Evolutionary conservation across 768 basidiomycete genomes (phyloP).

Genomic region (Infundibulicybe gibba): DNA sequence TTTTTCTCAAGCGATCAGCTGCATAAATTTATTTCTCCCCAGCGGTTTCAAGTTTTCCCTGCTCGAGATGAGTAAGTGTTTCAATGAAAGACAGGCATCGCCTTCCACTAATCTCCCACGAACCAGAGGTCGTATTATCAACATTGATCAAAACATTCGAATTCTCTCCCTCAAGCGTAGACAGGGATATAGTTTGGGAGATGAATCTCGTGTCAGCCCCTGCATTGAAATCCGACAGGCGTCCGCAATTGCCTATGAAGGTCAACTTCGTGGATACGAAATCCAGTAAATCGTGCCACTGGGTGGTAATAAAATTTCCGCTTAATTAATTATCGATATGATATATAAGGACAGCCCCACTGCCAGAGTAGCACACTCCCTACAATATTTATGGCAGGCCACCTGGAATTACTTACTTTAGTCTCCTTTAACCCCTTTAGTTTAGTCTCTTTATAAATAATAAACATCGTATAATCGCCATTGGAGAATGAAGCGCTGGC

Average conservation of each 20-base stretch:
- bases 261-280: not conserved
- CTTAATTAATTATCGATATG: too few relatives aligned
- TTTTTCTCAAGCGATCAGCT: not conserved
- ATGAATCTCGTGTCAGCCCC: not conserved
- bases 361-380: too few relatives aligned
- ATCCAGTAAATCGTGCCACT: too few relatives aligned
- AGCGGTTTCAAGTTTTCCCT: conserved; percentile 55
- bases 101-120: not conserved
- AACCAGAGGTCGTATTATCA: not conserved
- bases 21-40: not conserved
- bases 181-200: not conserved
- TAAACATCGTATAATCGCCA: too few relatives aligned
- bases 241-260: not conserved
- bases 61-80: conserved; percentile 43
- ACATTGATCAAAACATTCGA: not conserved
- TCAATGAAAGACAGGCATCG: not conserved
- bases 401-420: too few relatives aligned
- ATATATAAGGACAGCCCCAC: too few relatives aligned
- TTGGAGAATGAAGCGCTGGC: too few relatives aligned
- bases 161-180: not conserved
- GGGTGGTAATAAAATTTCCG: too few relatives aligned
- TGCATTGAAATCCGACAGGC: not conserved
- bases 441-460: too few relatives aligned
- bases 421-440: too few relatives aligned
- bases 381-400: too few relatives aligned